Evolutionary conservation across 2,329 filamentous ascomycete genomes (phyloP).

Genomic region (Chaetomium globosum): DNA sequence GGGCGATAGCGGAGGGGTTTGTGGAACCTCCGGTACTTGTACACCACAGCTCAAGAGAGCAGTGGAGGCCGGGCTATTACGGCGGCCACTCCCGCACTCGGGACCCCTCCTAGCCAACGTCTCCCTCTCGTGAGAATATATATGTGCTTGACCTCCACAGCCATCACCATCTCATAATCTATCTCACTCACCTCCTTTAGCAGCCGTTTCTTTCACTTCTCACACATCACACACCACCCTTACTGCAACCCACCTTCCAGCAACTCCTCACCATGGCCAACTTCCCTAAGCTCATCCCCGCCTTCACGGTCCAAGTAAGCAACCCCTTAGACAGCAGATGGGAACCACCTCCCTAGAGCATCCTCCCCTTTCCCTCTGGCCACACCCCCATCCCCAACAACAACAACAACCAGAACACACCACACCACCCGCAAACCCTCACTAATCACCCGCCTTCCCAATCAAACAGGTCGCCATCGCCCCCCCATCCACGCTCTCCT

Average conservation of each 20-base stretch:
- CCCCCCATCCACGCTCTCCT: conserved; percentile 39
- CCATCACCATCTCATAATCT: neutral
- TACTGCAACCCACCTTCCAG: neutral
- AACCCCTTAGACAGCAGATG: neutral
- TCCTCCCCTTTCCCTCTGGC: conserved; percentile 1
- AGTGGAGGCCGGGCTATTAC: neutral
- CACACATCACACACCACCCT: neutral
- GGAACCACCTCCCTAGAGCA: neutral
- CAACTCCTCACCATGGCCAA: conserved; percentile 39
- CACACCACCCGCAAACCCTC: neutral
- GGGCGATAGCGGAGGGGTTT: conserved; percentile 8
- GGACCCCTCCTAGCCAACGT: neutral
- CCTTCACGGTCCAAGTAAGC: conserved; percentile 45
- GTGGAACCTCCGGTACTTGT: conserved; percentile 3
- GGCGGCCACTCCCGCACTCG: neutral
- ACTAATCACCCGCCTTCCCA: conserved; percentile 6
- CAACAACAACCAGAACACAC: neutral
- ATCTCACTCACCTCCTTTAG: neutral
- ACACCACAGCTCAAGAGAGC: neutral
- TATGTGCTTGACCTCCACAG: neutral
- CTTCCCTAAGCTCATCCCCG: conserved; percentile 47
- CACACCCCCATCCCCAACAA: neutral
- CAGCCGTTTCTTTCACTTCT: neutral
- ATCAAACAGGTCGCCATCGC: conserved; percentile 35
- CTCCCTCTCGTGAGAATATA: neutral